Conservation (phyloP, 2,329 filamentous ascomycete genomes). For the Bipolaris zeicola region DNA sequence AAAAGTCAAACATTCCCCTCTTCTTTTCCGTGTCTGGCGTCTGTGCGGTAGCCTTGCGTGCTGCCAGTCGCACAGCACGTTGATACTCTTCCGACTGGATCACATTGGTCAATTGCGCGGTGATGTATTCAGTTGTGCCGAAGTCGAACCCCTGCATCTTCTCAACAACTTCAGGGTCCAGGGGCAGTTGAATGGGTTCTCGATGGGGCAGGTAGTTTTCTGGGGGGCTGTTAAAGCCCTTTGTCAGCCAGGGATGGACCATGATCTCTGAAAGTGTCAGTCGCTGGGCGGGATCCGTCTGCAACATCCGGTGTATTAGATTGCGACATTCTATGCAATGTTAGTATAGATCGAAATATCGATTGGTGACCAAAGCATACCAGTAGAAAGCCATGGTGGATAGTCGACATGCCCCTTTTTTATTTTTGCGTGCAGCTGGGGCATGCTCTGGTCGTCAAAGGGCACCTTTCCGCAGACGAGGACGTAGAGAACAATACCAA, state of each 20-base stretch:
- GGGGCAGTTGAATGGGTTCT: conserved; percentile 81
- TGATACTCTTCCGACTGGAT: conserved; percentile 95
- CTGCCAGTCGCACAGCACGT: conserved; percentile 73
- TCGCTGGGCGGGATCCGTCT: conserved; percentile 87
- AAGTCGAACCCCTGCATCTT: conserved; percentile 99
- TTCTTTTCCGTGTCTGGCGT: conserved; percentile 72
- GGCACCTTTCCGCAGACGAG: conserved; percentile 97
- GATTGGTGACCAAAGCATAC: conserved; percentile 58
- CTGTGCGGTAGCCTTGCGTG: conserved; percentile 66
- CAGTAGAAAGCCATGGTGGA: conserved; percentile 86
- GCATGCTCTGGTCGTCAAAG: conserved; percentile 99
- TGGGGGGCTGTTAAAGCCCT: conserved; percentile 83
- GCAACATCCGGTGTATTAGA: conserved; percentile 91
- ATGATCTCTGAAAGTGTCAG: conserved; percentile 90
- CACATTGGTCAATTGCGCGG: conserved; percentile 78
- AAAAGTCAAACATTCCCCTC: conserved; percentile 94
- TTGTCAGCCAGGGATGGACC: conserved; percentile 93
- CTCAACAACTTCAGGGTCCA: conserved; percentile 82
- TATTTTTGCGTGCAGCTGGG: conserved; percentile 96
- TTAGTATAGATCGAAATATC: conserved; percentile 5
- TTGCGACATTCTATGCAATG: conserved; percentile 78
- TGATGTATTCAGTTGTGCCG: conserved; percentile 83
- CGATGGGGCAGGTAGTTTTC: conserved; percentile 86
- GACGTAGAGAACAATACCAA: conserved; percentile 96
- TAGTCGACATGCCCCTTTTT: conserved; percentile 97